phyloP scores from a whole-genome alignment of 164 flowering plant species.

The Magnolia officinalis region DNA sequence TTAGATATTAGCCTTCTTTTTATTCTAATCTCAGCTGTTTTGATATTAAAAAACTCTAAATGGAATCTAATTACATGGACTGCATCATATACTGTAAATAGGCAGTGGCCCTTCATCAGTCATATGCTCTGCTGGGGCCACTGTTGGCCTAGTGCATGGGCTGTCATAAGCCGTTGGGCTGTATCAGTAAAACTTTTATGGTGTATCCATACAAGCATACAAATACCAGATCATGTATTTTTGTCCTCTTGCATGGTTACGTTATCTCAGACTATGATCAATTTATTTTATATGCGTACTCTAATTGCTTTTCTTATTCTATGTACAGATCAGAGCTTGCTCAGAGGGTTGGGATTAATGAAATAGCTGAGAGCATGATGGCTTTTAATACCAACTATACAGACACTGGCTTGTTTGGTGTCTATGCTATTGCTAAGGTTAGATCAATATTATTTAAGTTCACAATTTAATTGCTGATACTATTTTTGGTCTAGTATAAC shows the following conservation, averaged over 20 bases:
- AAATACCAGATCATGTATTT: not conserved
- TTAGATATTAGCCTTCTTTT: no score
- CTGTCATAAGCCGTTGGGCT: not conserved
- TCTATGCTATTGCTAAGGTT: conserved; percentile 93
- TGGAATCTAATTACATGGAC: no score
- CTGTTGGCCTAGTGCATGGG: not conserved
- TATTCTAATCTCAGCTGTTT: no score
- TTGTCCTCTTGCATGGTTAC: not conserved
- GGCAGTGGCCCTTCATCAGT: no score
- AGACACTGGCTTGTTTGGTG: conserved; percentile 72
- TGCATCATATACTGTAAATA: no score
- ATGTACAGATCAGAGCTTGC: conserved; percentile 70
- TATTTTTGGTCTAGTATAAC: not conserved
- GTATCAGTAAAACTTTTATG: no score
- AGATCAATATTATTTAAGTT: not conserved
- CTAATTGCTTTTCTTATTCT: conserved; percentile 10
- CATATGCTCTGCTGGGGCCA: no score
- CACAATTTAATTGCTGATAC: not conserved
- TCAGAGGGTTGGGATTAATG: conserved; percentile 81
- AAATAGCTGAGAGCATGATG: conserved; percentile 70
- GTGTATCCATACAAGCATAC: not conserved
- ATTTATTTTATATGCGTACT: not conserved
- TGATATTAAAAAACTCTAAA: no score
- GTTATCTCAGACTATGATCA: not conserved
- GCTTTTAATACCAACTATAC: conserved; percentile 63